phyloP scores from a whole-genome alignment of 139 green algal genomes.

The Desmodesmus armatus region DNA sequence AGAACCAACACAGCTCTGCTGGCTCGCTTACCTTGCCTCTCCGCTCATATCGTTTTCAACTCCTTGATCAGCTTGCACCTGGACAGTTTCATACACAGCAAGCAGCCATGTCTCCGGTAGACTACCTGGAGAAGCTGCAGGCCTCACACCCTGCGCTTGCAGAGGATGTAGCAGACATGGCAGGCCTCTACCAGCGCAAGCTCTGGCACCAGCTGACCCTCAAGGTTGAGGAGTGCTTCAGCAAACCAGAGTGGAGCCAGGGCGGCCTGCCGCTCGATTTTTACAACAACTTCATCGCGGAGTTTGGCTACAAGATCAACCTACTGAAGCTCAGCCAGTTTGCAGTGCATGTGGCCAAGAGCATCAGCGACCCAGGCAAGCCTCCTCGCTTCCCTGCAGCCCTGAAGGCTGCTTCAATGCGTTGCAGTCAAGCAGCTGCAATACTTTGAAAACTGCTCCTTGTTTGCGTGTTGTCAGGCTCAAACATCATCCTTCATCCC shows the following conservation, averaged over 20 bases:
- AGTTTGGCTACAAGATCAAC: constrained; percentile 96
- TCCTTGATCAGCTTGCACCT: too few relatives aligned
- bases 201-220: constrained; percentile 98
- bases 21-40: too few relatives aligned
- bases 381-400: too few relatives aligned
- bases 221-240: constrained; percentile 81
- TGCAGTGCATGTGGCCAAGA: constrained; percentile 62
- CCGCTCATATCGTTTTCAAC: too few relatives aligned
- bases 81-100: too few relatives aligned
- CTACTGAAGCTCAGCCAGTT: constrained; percentile 93
- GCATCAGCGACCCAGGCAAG: constrained; percentile 34
- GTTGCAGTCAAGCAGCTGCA: too few relatives aligned
- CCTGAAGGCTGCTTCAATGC: too few relatives aligned
- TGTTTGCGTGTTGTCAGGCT: too few relatives aligned
- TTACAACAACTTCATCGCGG: constrained; percentile 91
- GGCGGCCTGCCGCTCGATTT: constrained; percentile 77
- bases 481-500: too few relatives aligned
- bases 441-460: too few relatives aligned
- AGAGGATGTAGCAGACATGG: constrained; percentile 67
- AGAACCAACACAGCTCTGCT: too few relatives aligned
- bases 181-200: constrained; percentile 89
- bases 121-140: constrained; percentile 69
- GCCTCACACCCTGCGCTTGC: constrained; percentile 63
- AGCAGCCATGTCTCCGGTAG: constrained; percentile 52
- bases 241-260: constrained; percentile 59